Base-by-base conservation (phyloP, 2,329 filamentous ascomycete genomes). In the Neonectria hederae region DNA sequence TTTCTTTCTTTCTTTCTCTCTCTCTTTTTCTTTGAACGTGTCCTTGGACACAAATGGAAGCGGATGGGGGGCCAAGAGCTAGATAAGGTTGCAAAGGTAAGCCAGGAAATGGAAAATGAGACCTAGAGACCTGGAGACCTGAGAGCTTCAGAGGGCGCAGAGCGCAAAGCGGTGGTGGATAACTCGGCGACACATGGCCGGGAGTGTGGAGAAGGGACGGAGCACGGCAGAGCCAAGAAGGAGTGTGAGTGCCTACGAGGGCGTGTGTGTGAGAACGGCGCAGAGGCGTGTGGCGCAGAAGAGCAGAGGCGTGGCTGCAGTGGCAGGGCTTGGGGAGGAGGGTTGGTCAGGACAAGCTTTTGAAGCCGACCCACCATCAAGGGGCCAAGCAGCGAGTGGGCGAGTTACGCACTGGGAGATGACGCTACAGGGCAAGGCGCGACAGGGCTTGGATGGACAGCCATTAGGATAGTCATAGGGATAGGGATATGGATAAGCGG, bases 121-220 rank as follows among this genome's bases (percentile, higher is more conserved):
- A 62, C 66, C 6, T n/a, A 7, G 14, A 38, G 14, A 38, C 35
- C 8, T n/a, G 35, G 14, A 17, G 6, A n/a, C 14, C 13, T 17
- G 6, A 38, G 35, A 17, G 32, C 32, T 35, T 35, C 32, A 35
- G 32, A 35, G 69, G 65, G 45, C 52, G 58, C 63, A 65, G 32
- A 38, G 14, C 14, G 51, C 9, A 71, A 65, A 66, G 69, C 69
- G 65, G 55, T 69, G 65, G 69, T 76, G 75, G 75, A 75, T 75
- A 75, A 73, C 69, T 76, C 74, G 76, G 76, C 76, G 75, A 74
- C 74, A 73, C 65, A 69, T 69, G 74, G 75, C 72, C 74, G 74
- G 71, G 68, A 69, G 69, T 73, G 74, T 74, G 74, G 71, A 75
- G 69, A 69, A 61, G 62, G 56, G 49, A 71, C 69, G 71, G 66